Conservation (phyloP, 2,329 filamentous ascomycete genomes). For the Dryadomyces sulphureus region DNA sequence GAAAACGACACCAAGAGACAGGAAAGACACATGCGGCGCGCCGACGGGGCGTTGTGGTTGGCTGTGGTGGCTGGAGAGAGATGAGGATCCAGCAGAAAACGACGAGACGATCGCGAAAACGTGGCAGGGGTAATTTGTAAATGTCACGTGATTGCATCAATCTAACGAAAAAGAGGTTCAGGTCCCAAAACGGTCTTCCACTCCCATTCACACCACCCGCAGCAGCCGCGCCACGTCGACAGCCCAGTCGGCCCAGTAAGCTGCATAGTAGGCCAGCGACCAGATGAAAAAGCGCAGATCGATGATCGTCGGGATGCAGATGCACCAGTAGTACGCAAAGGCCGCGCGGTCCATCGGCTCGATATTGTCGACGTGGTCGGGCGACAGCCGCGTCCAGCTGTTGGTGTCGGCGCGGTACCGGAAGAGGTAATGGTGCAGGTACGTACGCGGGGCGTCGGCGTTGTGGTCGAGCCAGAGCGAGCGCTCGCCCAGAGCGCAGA, state of each 20-base stretch:
- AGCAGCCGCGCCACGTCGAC: not conserved
- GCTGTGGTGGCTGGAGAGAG: not conserved
- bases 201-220: not conserved
- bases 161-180: too few relatives aligned
- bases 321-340: conserved; percentile 2
- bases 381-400: not conserved
- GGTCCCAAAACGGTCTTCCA: too few relatives aligned
- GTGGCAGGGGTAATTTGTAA: not conserved
- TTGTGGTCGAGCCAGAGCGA: conserved; percentile 8
- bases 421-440: conserved; percentile 5
- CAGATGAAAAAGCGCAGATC: conserved; percentile 4
- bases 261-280: not conserved
- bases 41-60: not conserved
- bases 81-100: not conserved
- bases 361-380: not conserved
- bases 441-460: conserved; percentile 2
- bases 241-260: not conserved
- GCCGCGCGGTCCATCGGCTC: not conserved
- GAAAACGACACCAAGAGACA: not conserved
- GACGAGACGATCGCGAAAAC: not conserved
- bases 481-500: conserved; percentile 3
- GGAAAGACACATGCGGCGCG: not conserved
- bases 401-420: not conserved
- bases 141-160: too few relatives aligned
- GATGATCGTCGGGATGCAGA: conserved; percentile 4